These are phyloP conservation scores for Penicillium polonicum DNA, from an alignment of 2,329 filamentous ascomycete species.

Conservation along the genomic window DNA sequence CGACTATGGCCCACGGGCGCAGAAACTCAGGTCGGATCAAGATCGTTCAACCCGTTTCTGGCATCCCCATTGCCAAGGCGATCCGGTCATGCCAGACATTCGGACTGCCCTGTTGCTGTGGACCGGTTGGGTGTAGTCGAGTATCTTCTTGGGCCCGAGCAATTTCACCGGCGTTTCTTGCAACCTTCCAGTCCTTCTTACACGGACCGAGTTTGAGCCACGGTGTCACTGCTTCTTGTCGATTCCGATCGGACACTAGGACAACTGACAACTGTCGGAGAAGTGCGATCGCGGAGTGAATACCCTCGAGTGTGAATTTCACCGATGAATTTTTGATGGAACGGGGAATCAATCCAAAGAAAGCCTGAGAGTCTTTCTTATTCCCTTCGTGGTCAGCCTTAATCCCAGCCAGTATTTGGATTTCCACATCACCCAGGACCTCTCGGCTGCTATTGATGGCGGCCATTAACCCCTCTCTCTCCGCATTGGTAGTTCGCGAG, in stretches of 20 bases:
- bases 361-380: background rate
- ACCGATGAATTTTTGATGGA: constrained; percentile 1
- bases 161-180: background rate
- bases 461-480: background rate
- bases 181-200: background rate
- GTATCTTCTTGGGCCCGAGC: background rate
- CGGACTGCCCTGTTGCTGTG: background rate
- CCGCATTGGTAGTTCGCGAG: background rate
- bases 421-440: constrained; percentile 10
- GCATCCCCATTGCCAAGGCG: constrained; percentile 5
- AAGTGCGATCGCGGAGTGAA: constrained; percentile 18
- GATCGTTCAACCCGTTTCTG: background rate
- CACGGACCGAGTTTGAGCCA: background rate
- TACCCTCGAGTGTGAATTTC: constrained; percentile 9
- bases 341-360: constrained; percentile 6
- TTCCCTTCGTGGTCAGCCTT: background rate
- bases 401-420: constrained; percentile 4
- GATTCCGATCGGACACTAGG: constrained; percentile 8
- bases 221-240: background rate
- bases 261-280: constrained; percentile 19
- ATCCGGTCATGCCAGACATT: constrained; percentile 2
- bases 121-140: background rate
- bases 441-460: constrained; percentile 13
- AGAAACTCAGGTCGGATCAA: background rate
- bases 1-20: no score